Base-by-base conservation (phyloP, 495 filamentous ascomycete species). In the Staphylotrichum longicolle region DNA sequence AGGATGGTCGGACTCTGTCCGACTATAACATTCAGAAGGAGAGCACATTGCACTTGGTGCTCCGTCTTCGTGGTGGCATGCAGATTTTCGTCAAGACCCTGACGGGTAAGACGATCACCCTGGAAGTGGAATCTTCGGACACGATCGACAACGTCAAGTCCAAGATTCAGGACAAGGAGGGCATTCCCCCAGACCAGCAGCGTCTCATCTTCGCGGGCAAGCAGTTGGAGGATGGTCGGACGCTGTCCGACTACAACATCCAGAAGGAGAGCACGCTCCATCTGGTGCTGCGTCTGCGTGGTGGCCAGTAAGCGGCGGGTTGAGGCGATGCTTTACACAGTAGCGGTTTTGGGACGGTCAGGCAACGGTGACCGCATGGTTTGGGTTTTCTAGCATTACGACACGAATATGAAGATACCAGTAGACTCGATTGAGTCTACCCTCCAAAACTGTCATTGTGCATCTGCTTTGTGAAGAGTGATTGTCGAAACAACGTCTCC, bases 11-110 rank as follows among this genome's bases (percentile, higher is more conserved):
- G 15, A 98, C 93, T n/a, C 81, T 98, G 3, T 90, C 86, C 63
- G 94, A 98, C 72, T 98, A 98, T 85, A 98, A 98, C 82, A 98
- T 98, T 55, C 94, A 98, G 76, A 98, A 98, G 80, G 94, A 98
- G 77, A 92, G 88, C 45, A 98, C 94, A n/a, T 83, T 98, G 11
- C 94, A 98, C 78, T 79, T 98, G 65, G 94, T 98, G 49, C 91
- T 98, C 59, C 90, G 94, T 75, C 88, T 98, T 11, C 92, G 93
- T 82, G 93, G 93, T 86, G 93, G 93, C 77, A 94, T 94, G 90
- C 91, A 95, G 70, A 93, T 95, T 65, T 95, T 95, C 73, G 91
- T 95, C 68, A 96, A 96, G 86, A 94, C 91, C 8, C 76, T 94
- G 59, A 95, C 91, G 9, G 91, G 91, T 14, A 96, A 95, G 86